Base-by-base conservation (phyloP, 768 basidiomycete species). In the Sporobolomyces roseus region DNA sequence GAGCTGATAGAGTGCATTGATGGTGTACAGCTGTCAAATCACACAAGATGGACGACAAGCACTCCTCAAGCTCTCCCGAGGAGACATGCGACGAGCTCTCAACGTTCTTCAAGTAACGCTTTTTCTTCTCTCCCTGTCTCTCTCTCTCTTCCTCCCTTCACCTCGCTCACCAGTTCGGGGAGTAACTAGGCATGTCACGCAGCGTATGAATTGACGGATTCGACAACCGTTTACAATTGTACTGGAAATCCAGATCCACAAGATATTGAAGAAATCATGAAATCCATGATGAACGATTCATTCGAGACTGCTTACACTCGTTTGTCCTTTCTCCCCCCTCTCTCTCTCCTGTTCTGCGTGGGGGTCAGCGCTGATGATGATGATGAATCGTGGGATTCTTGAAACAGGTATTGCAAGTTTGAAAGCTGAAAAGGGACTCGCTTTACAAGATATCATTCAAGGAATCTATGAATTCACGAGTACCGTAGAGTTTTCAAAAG, bases 31-130 rank as follows among this genome's bases (percentile, higher is more conserved):
- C 23, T 91, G 93, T 62, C 89, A 90, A 61, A 74, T 98, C 35
- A 90, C 89, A 0, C 82, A 84, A 0, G 92, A 94, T 65, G 96
- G 96, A 21, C 89, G 87, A 79, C 83, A 85, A 51, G 94, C 96
- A 2, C 81, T 99, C 38, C 82, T 99, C 25, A 98, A 91, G 77
- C 84, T 99, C n/a, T 93, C 90, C 0, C 88, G 87, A 74, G 96
- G 96, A 36, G 96, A 99, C 78, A 99, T 99, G 96, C 86, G 96
- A 67, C 82, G 96, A 67, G 96, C 93, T 2, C 82, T 99, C 23
- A 98, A 96, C 77, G 88, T 99, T 33, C 82, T 99, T 25, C 96
- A 99, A 80, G 81, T 81, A 30, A 48, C n/a, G 78, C 49, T 21
- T 19, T 29, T 48, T 27, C 32, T 16, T 29, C 2, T 29, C 14